A percentile compares a stretch with the other conserved stretches of the same genome.
phyloP scores from a whole-genome alignment of 305 asterid genomes.

The Fraxinus floribunda region DNA sequence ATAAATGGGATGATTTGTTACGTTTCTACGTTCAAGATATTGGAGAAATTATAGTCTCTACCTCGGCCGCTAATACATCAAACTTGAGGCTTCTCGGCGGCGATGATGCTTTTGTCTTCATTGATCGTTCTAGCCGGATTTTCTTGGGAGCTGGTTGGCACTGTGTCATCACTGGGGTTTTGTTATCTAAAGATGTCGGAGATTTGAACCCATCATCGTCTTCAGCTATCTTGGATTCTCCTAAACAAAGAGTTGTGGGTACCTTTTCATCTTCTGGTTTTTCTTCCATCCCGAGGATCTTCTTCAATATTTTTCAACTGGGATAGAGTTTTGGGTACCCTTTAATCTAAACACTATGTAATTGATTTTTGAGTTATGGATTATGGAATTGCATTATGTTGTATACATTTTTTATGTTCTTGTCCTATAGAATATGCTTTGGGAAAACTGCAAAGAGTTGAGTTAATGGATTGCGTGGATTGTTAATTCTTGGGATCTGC shows the following conservation, averaged over 20 bases:
- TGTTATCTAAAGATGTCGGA: constrained; percentile 46
- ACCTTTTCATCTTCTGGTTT: neutral
- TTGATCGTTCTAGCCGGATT: constrained; percentile 20
- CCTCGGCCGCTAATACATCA: neutral
- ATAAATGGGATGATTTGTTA: too few relatives aligned
- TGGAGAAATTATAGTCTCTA: neutral
- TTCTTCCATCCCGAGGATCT: too few relatives aligned
- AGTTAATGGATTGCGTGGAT: neutral
- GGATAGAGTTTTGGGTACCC: neutral
- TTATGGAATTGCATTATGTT: neutral
- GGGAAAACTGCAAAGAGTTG: neutral
- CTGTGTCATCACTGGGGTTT: constrained; percentile 37
- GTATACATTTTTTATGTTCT: neutral
- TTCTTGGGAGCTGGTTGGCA: constrained; percentile 58
- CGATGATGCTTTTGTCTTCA: constrained; percentile 38
- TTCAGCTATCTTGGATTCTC: constrained; percentile 15
- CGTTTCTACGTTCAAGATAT: too few relatives aligned
- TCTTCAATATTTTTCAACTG: neutral
- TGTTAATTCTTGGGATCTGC: neutral
- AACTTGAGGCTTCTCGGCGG: constrained; percentile 9
- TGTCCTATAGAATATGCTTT: neutral
- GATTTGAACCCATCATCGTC: constrained; percentile 48
- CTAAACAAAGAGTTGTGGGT: neutral
- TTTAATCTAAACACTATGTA: neutral
- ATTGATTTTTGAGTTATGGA: neutral